These are phyloP conservation scores for Podospora comata DNA, from an alignment of 495 filamentous ascomycete genomes.

Conservation along the genomic window DNA sequence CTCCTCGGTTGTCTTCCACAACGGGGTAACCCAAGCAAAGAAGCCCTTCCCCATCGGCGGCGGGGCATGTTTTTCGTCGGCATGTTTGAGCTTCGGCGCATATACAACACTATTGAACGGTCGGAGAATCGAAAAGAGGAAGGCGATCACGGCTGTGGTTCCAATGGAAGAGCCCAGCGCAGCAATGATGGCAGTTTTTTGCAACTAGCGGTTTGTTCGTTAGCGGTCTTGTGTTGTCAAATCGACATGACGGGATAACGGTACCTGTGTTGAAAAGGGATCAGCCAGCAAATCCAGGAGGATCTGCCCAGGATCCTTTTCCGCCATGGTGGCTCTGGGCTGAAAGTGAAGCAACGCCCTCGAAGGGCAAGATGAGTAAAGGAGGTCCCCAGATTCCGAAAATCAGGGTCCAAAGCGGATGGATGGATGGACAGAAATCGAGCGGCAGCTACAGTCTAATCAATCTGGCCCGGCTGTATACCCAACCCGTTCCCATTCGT, in stretches of 20 bases:
- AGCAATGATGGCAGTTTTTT: constrained; percentile 59
- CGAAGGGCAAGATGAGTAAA: constrained; percentile 13
- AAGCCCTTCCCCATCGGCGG: constrained; percentile 82
- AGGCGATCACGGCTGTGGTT: constrained; percentile 64
- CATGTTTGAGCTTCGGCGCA: constrained; percentile 89
- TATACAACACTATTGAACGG: constrained; percentile 90
- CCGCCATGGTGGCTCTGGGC: constrained; percentile 18
- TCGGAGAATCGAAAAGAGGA: constrained; percentile 83
- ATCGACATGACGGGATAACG: not conserved
- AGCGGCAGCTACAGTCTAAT: constrained; percentile 8
- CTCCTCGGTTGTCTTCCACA: constrained; percentile 71
- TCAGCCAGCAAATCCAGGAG: constrained; percentile 46
- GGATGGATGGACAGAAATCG: not conserved
- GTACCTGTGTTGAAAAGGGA: constrained; percentile 48
- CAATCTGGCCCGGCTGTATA: not conserved
- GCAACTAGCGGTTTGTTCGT: constrained; percentile 25
- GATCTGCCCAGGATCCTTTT: constrained; percentile 30
- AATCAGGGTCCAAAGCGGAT: constrained; percentile 2
- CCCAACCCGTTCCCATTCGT: not conserved
- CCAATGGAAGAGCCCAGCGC: constrained; percentile 80
- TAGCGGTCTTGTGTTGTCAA: not conserved
- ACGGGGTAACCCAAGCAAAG: constrained; percentile 78
- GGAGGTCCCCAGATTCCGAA: constrained; percentile 12
- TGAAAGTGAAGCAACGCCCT: constrained; percentile 6
- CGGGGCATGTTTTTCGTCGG: constrained; percentile 87